Evolutionary conservation across 768 basidiomycete species (phyloP).

Genomic region (Lanmaoa pseudosensibilis): DNA sequence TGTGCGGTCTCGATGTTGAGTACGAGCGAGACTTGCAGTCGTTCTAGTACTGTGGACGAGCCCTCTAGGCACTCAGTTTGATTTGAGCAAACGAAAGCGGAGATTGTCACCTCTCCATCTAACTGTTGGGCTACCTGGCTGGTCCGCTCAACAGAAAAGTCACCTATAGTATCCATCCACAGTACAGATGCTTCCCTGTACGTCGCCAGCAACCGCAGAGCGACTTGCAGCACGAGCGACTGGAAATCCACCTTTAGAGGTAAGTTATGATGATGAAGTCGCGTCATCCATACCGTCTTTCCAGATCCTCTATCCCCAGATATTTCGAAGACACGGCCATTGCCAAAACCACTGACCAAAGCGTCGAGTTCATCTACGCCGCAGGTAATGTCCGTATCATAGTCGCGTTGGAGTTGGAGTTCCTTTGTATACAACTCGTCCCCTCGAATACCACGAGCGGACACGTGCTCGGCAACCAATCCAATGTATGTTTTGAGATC

Average conservation of each 20-base stretch:
- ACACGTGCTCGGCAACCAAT: constrained; percentile 41
- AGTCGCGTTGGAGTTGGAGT: constrained; percentile 11
- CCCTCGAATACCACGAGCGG: constrained; percentile 42
- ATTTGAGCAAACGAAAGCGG: not conserved
- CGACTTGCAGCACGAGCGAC: constrained; percentile 61
- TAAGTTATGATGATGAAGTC: not conserved
- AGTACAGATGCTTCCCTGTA: constrained; percentile 41
- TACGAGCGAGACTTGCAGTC: constrained; percentile 57
- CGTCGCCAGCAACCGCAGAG: constrained; percentile 50
- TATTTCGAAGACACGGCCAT: constrained; percentile 60
- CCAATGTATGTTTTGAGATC: constrained; percentile 46
- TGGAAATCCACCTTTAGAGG: constrained; percentile 30
- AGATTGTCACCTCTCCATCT: constrained; percentile 26
- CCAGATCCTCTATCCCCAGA: constrained; percentile 66
- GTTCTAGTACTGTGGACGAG: constrained; percentile 43
- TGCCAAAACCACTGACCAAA: constrained; percentile 51
- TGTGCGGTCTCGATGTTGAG: constrained; percentile 59
- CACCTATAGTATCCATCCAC: constrained; percentile 76
- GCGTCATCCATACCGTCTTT: constrained; percentile 57
- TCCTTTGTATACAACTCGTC: constrained; percentile 27
- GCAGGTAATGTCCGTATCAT: constrained; percentile 17
- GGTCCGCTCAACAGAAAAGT: constrained; percentile 57
- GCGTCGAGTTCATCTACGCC: constrained; percentile 53
- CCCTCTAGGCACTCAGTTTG: constrained; percentile 23
- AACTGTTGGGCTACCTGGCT: constrained; percentile 36